Conservation (phyloP, 202 grass and related monocot genomes). For the Hordeum pubiflorum region DNA sequence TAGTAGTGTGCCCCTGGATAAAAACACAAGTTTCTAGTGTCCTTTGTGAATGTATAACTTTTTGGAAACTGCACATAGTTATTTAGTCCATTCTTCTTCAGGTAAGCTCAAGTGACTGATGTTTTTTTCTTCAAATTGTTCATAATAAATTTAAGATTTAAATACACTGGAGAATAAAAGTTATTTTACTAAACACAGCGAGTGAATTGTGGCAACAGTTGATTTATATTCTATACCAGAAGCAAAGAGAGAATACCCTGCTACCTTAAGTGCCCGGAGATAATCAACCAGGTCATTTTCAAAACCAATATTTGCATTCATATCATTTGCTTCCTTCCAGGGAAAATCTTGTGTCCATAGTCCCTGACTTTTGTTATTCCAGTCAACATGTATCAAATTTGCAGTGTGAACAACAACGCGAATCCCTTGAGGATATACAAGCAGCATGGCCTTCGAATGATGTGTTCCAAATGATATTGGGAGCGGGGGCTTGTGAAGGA, state of each 20-base stretch:
- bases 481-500: slow-evolving; percentile 76
- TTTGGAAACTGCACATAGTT: background rate
- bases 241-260: slow-evolving; percentile 9
- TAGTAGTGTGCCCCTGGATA: background rate
- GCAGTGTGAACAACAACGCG: slow-evolving; percentile 90
- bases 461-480: slow-evolving; percentile 98
- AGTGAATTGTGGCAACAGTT: background rate
- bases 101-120: background rate
- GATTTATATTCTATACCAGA: background rate
- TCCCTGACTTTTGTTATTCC: slow-evolving; percentile 94
- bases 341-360: slow-evolving; percentile 97
- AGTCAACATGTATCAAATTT: slow-evolving; percentile 96
- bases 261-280: slow-evolving; percentile 79
- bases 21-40: background rate
- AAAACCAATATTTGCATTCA: slow-evolving; percentile 45
- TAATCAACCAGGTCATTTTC: slow-evolving; percentile 86
- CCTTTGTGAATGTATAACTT: background rate
- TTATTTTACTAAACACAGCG: background rate
- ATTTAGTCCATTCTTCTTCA: background rate
- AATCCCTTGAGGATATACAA: slow-evolving; percentile 78
- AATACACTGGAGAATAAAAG: background rate
- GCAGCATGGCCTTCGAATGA: slow-evolving; percentile 90
- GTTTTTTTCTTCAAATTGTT: background rate
- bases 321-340: slow-evolving; percentile 59
- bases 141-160: background rate